Percentiles rank a stretch among this genome's conserved stretches.
phyloP scores from a whole-genome alignment of 306 rosid genomes.

The Quercus variabilis region DNA sequence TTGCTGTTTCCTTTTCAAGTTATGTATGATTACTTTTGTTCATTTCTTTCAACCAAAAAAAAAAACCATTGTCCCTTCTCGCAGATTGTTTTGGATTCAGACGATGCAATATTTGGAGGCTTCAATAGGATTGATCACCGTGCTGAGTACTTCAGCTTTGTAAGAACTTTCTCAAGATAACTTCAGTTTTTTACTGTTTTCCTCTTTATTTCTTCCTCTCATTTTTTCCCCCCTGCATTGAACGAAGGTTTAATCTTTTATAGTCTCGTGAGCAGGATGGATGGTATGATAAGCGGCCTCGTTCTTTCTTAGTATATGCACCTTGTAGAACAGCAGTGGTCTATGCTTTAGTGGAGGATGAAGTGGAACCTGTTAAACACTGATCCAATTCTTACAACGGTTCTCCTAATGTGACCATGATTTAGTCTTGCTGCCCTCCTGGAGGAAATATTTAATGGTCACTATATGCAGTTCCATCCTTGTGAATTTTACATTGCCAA shows the following conservation, averaged over 20 bases:
- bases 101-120: constrained; percentile 69
- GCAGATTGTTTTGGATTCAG: constrained; percentile 92
- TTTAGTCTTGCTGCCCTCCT: background rate
- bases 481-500: background rate
- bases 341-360: constrained; percentile 49
- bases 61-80: constrained; percentile 4
- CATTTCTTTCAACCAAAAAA: background rate
- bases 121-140: constrained; percentile 57
- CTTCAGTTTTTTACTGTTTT: background rate
- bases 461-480: constrained; percentile 13
- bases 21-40: background rate
- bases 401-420: background rate
- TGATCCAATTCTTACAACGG: constrained; percentile 13
- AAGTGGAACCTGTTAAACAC: constrained; percentile 22
- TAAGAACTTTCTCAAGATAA: constrained; percentile 30
- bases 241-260: constrained; percentile 12
- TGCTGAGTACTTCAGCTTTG: constrained; percentile 68
- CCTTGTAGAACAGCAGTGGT: constrained; percentile 86
- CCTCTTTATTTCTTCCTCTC: background rate
- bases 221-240: background rate
- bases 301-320: constrained; percentile 70
- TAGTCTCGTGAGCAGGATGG: constrained; percentile 58
- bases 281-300: constrained; percentile 62
- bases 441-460: constrained; percentile 12
- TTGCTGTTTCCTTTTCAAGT: background rate